A percentile compares a stretch with the other conserved stretches of the same genome.
phyloP scores from a whole-genome alignment of 306 rosid species.

The Astragalus glycyphyllos region DNA sequence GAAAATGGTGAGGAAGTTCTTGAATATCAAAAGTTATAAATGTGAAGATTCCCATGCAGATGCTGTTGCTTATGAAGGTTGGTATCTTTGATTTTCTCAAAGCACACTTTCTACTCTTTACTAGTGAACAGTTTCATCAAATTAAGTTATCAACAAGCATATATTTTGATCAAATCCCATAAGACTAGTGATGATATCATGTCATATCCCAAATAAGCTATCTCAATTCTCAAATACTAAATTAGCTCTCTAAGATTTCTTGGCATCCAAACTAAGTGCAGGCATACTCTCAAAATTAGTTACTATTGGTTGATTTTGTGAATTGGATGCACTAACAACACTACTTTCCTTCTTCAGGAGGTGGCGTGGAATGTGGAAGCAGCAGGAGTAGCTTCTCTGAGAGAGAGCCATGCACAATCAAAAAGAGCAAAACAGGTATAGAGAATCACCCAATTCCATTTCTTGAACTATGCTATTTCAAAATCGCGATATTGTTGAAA shows the following conservation, averaged over 20 bases:
- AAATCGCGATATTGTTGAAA: slow-evolving; percentile 14
- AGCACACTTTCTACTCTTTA: slow-evolving; percentile 31
- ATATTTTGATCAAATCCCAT: background rate
- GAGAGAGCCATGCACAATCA: slow-evolving; percentile 89
- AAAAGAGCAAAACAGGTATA: slow-evolving; percentile 96
- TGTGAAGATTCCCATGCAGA: slow-evolving; percentile 78
- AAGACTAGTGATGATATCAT: too few species aligned
- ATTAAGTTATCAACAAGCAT: slow-evolving; percentile 35
- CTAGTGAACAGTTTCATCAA: slow-evolving; percentile 34
- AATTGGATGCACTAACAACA: slow-evolving; percentile 41
- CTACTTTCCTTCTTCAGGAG: slow-evolving; percentile 64
- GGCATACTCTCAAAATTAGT: slow-evolving; percentile 32
- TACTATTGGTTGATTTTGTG: background rate
- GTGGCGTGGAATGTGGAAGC: slow-evolving; percentile 74
- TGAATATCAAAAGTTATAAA: slow-evolving; percentile 83
- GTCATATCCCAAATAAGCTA: background rate
- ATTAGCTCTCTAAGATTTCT: slow-evolving; percentile 39
- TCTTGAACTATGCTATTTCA: slow-evolving; percentile 24
- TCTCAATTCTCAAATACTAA: background rate
- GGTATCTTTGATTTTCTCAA: slow-evolving; percentile 43
- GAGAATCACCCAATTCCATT: slow-evolving; percentile 16
- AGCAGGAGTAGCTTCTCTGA: slow-evolving; percentile 89
- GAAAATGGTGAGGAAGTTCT: slow-evolving; percentile 98
- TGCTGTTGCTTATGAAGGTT: slow-evolving; percentile 77
- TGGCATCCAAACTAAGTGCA: slow-evolving; percentile 44